A percentile compares a stretch with the other conserved stretches of the same genome.
Conservation (phyloP, 2,329 filamentous ascomycete species). For the Aureobasidium sp. region DNA sequence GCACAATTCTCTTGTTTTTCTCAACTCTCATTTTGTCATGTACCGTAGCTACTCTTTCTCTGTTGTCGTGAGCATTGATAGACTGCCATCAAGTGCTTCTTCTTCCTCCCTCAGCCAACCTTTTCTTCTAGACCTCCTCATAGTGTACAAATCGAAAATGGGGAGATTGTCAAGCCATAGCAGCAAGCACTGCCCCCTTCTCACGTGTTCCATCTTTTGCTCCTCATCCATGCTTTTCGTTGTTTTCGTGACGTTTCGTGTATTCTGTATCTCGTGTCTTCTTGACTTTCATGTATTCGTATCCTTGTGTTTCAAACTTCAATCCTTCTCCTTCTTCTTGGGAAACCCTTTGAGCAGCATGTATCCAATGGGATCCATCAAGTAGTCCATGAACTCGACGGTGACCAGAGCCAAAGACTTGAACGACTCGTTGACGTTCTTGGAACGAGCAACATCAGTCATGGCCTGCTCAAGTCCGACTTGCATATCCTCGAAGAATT, state of each 20-base stretch:
- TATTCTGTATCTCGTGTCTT: background rate
- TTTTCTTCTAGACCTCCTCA: background rate
- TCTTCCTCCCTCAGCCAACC: background rate
- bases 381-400: background rate
- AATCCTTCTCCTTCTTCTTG: background rate
- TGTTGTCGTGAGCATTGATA: background rate
- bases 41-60: background rate
- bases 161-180: background rate
- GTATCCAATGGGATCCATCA: background rate
- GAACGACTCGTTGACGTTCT: background rate
- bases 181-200: background rate
- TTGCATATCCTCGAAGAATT: background rate
- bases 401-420: background rate
- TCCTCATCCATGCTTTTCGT: background rate
- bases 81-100: background rate
- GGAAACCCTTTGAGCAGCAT: background rate
- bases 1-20: background rate
- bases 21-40: background rate
- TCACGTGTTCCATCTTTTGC: background rate
- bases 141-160: background rate
- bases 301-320: background rate
- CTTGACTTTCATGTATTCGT: background rate
- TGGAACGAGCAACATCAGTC: background rate
- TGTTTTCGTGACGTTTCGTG: background rate
- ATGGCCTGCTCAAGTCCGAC: background rate